These are phyloP conservation scores for Acanthamoeba lenticulata DNA, from an alignment of 208 protist genomes.

Conservation along the genomic window DNA sequence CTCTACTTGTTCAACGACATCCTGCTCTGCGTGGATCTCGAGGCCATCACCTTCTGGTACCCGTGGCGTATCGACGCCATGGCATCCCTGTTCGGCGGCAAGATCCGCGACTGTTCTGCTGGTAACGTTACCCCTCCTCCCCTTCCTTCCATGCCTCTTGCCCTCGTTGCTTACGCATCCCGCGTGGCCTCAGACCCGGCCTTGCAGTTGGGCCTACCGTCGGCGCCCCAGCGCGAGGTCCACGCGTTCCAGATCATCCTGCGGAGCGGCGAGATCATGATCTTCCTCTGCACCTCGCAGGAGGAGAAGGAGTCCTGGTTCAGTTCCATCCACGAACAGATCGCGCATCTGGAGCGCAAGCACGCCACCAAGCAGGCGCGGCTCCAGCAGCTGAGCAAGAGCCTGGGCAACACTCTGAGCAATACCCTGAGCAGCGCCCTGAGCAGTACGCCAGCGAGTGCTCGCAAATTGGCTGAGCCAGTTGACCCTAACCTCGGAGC, in stretches of 20 bases:
- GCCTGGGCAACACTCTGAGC: not conserved
- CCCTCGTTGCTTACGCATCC: not conserved
- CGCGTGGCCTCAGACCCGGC: not conserved
- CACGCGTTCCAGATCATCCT: not conserved
- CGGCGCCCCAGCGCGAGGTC: not conserved
- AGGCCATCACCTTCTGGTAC: slow-evolving; percentile 14
- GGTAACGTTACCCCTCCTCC: not conserved
- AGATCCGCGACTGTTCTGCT: not conserved
- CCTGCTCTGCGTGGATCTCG: not conserved
- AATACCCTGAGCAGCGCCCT: not conserved
- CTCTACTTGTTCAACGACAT: slow-evolving; percentile 16
- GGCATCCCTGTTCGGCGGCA: not conserved
- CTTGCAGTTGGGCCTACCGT: not conserved
- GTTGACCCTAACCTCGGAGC: not conserved
- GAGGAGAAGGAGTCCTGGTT: slow-evolving; percentile 1
- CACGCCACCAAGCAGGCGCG: not conserved
- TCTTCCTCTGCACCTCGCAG: not conserved
- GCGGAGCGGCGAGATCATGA: not conserved
- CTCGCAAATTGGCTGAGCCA: no score
- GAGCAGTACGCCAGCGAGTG: no score
- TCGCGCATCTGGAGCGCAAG: not conserved
- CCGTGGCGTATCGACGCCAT: not conserved
- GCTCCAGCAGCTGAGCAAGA: not conserved
- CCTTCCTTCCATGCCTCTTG: not conserved
- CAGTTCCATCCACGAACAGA: not conserved